Percentiles rank a stretch among this genome's conserved stretches.
Evolutionary conservation across 306 rosid genomes (phyloP).

Genomic region (Cucumis cinereus): DNA sequence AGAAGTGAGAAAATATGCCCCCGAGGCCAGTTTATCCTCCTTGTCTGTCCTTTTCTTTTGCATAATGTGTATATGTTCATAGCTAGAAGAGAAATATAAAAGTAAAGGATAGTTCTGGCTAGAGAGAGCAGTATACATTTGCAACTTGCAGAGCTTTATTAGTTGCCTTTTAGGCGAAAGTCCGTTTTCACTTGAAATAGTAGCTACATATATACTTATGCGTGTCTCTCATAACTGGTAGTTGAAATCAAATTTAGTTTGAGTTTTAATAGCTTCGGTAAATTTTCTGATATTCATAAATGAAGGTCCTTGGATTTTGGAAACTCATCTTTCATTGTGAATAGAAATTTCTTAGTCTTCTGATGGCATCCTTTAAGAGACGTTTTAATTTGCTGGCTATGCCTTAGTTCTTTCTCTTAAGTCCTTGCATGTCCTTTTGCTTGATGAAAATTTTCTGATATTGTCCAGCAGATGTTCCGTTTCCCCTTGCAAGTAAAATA

Average conservation of each 20-base stretch:
- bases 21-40: conserved; percentile 5
- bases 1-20: conserved; percentile 23
- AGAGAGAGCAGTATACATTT: neutral
- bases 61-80: neutral
- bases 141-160: neutral
- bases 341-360: neutral
- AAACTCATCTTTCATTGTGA: neutral
- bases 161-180: neutral
- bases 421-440: neutral
- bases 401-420: neutral
- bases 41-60: neutral
- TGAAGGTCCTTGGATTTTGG: neutral
- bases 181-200: neutral
- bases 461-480: conserved; percentile 49
- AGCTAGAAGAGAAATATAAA: neutral
- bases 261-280: neutral
- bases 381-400: neutral
- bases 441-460: conserved; percentile 8
- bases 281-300: neutral
- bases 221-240: neutral
- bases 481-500: conserved; percentile 83
- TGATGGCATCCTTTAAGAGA: neutral
- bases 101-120: neutral
- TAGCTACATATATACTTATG: neutral
- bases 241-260: neutral